Evolutionary conservation across 2,329 filamentous ascomycete genomes (phyloP).

Genomic region (Stagonosporopsis tanaceti): DNA sequence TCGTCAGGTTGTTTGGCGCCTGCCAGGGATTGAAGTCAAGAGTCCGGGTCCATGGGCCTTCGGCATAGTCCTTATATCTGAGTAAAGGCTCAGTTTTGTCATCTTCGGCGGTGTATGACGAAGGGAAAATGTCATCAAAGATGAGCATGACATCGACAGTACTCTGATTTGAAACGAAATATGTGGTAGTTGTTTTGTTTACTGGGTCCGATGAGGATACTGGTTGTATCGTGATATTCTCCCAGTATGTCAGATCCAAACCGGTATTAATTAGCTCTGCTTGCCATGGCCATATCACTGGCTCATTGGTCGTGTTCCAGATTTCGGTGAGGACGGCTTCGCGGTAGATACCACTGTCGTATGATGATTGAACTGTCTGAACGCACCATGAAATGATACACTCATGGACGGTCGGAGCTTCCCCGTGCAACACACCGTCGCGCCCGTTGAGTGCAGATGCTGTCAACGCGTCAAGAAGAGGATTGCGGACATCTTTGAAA

Average conservation of each 20-base stretch:
- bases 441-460: slow-evolving; percentile 8
- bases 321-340: slow-evolving; percentile 23
- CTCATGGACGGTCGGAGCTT: slow-evolving; percentile 26
- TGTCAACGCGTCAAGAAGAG: slow-evolving; percentile 20
- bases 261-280: background rate
- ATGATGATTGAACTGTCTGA: slow-evolving; percentile 29
- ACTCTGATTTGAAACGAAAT: too few relatives aligned
- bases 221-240: too few relatives aligned
- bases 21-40: slow-evolving; percentile 28
- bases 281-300: background rate
- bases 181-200: too few relatives aligned
- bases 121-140: slow-evolving; percentile 23
- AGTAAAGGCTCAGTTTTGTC: background rate
- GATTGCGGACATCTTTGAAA: slow-evolving; percentile 25
- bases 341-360: slow-evolving; percentile 21
- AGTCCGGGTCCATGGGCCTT: background rate
- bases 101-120: slow-evolving; percentile 3
- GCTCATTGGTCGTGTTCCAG: background rate
- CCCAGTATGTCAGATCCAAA: background rate
- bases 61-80: slow-evolving; percentile 1
- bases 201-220: too few relatives aligned
- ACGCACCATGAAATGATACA: slow-evolving; percentile 38
- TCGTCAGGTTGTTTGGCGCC: slow-evolving; percentile 32
- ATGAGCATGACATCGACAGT: background rate
- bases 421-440: slow-evolving; percentile 13